A percentile compares a stretch with the other conserved stretches of the same genome.
Evolutionary conservation across 1,139 yeast genomes (phyloP).

Genomic region (Kurtzmaniella natalensis): DNA sequence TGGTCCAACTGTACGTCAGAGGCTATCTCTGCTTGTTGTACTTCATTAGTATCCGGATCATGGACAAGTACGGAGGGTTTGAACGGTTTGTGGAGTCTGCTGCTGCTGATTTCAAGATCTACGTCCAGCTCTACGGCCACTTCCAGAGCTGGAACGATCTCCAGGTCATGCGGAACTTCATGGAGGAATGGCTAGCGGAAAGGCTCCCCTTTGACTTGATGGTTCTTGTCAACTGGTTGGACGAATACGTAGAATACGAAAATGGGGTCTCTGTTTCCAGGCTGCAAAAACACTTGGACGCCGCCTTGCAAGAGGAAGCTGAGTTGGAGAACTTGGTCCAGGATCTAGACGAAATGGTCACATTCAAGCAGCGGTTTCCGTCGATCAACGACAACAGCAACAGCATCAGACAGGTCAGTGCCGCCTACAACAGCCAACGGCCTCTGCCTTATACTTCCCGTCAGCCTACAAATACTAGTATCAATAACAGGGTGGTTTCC

Average conservation of each 20-base stretch:
- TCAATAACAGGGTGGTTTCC: neutral
- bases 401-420: neutral
- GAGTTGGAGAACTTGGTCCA: too few species aligned
- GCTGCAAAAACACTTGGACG: neutral
- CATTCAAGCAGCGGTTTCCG: constrained; percentile 11
- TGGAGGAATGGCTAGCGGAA: constrained; percentile 28
- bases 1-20: constrained; percentile 26
- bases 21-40: constrained; percentile 43
- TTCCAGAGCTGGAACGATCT: constrained; percentile 24
- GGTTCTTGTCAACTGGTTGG: constrained; percentile 38
- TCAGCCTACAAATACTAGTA: neutral
- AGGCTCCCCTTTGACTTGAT: constrained; percentile 33
- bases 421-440: neutral
- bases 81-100: constrained; percentile 36
- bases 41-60: constrained; percentile 40
- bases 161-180: constrained; percentile 21
- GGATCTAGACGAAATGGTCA: constrained; percentile 8
- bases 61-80: constrained; percentile 43
- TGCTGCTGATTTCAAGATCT: constrained; percentile 41
- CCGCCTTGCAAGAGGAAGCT: constrained; percentile 1
- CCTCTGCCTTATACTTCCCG: neutral
- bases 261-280: constrained; percentile 13
- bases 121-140: constrained; percentile 41
- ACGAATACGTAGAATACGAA: constrained; percentile 40
- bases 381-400: constrained; percentile 7